A percentile compares a stretch with the other conserved stretches of the same genome.
Conservation (phyloP, 2,329 filamentous ascomycete species). For the Colletotrichum sojae region DNA sequence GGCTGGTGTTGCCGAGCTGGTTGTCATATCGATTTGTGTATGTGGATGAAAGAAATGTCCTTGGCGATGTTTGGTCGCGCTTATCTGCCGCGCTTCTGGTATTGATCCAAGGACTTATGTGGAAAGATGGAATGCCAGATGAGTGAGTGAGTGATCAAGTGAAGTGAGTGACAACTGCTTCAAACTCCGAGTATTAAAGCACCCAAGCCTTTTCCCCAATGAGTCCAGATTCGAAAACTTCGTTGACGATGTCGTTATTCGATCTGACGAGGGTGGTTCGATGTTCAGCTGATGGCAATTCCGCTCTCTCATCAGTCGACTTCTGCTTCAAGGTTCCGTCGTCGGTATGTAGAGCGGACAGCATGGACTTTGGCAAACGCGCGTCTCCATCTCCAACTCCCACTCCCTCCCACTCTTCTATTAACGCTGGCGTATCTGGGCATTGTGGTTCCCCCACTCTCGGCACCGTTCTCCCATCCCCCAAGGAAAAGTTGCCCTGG, state of each 20-base stretch:
- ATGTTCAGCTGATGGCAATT: conserved; percentile 16
- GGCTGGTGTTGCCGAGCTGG: background rate
- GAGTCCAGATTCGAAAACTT: background rate
- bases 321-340: too few species aligned
- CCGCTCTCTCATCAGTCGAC: background rate
- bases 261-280: conserved; percentile 10
- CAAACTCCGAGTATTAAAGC: background rate
- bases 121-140: background rate
- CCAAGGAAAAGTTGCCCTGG: too few species aligned
- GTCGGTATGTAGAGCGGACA: too few species aligned
- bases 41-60: background rate
- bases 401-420: conserved; percentile 10
- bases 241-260: background rate
- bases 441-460: conserved; percentile 21
- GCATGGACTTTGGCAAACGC: too few species aligned
- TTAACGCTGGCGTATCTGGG: background rate
- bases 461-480: background rate
- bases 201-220: too few species aligned
- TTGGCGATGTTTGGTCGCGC: background rate
- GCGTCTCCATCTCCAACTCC: background rate
- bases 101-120: background rate
- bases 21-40: conserved; percentile 16
- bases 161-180: background rate
- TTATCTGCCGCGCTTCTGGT: background rate
- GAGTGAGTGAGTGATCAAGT: background rate